Evolutionary conservation across 2,329 filamentous ascomycete genomes (phyloP), one percentile per base, ranked within the genome.

Genomic region (Metarhizium humberi): DNA sequence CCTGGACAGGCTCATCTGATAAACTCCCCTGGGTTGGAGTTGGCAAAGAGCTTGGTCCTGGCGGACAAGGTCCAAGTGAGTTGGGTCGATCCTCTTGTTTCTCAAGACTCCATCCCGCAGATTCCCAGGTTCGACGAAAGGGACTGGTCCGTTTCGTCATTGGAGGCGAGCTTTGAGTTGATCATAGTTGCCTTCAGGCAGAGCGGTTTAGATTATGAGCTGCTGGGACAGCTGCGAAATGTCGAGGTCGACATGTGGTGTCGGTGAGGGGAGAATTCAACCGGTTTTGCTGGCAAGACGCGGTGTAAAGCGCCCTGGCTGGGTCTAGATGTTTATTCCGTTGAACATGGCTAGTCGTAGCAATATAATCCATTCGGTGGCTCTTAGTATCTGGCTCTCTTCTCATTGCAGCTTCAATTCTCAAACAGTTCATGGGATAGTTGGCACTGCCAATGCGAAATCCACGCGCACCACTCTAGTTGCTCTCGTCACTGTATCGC

Each of bases 21-120:
- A 55, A 75, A 78, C 59, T 78, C 76, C 0, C 77, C 77, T 0
- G 75, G 75, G 1, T 63, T 77, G 2, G 72, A 72, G 52, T 61
- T 78, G 6, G 69, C 72, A 34, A 71, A 68, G 55, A 69, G 61
- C 45, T 64, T 75, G 2, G 60, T 68, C 1, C 50, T 69, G 40
- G 69, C 69, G 2, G 59, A 68, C 49, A 66, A 70, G 54, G 69
- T 73, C 13, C 63, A 76, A n/a, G 71, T 78, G 36, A 58, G 63
- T 50, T 78, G 74, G 68, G 69, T 67, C 4, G 76, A 78, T 58
- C 70, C 75, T 2, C 58, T 76, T 20, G 74, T 77, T 14, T 61
- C 67, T 45, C 74, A 77, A 55, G 66, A 68, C 16, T 67, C 66
- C 2, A 65, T 78, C 18, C 69, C 71, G 20, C 67, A 72, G 46